Evolutionary conservation across 768 basidiomycete species (phyloP), one percentile per base, ranked within the genome.

Genomic region (Trametes punicea): DNA sequence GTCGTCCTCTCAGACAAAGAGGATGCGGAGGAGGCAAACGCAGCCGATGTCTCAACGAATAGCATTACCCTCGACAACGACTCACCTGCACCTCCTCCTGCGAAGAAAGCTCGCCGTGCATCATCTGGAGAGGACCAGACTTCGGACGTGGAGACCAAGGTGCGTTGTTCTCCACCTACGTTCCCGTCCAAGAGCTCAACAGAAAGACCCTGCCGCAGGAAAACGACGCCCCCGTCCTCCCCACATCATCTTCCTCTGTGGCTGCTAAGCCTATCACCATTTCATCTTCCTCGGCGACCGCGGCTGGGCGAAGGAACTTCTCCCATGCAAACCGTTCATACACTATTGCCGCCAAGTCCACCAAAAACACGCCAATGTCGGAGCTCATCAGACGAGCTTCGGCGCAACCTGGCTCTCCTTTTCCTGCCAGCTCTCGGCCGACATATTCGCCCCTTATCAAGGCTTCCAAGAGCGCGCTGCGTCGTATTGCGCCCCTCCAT

Each of bases 341-440:
- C 57, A 76, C 79, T 44, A 74, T 81, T 56, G 78, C 65, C 47
- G 55, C 77, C n/a, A 73, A 80, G 3, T 73, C 74, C 48, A 71
- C 68, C 3, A 83, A 77, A 61, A 69, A 76, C 21, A 81, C 82
- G 2, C 80, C 86, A 4, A 87, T 91, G 85, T 79, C 82, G 46
- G 89, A 90, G 67, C 80, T 90, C 59, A 88, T 90, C 59, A 80
- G 81, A 45, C 84, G 82, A 51, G 88, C 82, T 27, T 85, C 83
- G 65, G 82, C 86, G 1, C 75, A 80, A 56, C 83, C 86, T 15
- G 80, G 75, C 51, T 86, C 88, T 9, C 86, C 84, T 0, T 84
- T 81, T 65, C 64, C 73, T 29, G 63, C 69, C 16, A 67, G 75
- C 18, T 33, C 65, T 3, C 60, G 63, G 5, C 59, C 64, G 18